A percentile compares a stretch with the other conserved stretches of the same genome.
Conservation (phyloP, 305 asterid genomes). For the Andrographis paniculata region DNA sequence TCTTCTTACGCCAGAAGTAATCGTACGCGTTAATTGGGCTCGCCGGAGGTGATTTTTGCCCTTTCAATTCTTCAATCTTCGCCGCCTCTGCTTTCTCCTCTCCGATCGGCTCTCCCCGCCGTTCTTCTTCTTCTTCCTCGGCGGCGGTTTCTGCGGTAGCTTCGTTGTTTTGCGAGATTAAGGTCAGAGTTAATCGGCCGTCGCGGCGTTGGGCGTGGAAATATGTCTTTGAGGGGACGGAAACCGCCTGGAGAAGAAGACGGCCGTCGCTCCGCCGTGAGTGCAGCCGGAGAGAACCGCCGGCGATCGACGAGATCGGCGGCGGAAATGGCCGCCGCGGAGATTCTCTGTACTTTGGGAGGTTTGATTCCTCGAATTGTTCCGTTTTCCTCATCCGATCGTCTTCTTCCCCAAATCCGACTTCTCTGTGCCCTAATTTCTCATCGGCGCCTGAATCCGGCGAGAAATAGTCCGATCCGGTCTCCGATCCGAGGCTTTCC, state of each 20-base stretch:
- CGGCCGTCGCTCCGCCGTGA: constrained; percentile 55
- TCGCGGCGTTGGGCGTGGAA: constrained; percentile 47
- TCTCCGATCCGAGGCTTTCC: constrained; percentile 80
- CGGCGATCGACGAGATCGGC: constrained; percentile 47
- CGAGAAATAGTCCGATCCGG: constrained; percentile 37
- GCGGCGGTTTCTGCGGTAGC: constrained; percentile 21
- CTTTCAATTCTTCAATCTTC: not conserved
- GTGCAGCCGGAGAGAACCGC: constrained; percentile 47
- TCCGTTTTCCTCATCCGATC: constrained; percentile 1
- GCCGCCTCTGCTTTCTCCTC: not conserved
- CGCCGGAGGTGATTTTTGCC: constrained; percentile 20
- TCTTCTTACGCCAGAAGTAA: constrained; percentile 59
- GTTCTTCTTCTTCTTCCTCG: constrained; percentile 21
- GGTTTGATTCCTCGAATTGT: constrained; percentile 25
- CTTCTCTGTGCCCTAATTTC: not conserved
- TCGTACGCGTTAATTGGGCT: constrained; percentile 50
- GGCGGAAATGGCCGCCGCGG: constrained; percentile 54
- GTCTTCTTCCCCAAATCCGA: constrained; percentile 13
- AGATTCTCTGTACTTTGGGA: constrained; percentile 33
- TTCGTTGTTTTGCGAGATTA: constrained; percentile 17
- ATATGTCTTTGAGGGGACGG: constrained; percentile 38
- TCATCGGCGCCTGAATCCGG: constrained; percentile 12
- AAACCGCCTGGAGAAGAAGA: constrained; percentile 67
- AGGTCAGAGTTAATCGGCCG: constrained; percentile 58
- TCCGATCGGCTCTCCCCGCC: constrained; percentile 10